These are phyloP conservation scores for Sarocladium brachiariae DNA, from an alignment of 2,329 filamentous ascomycete species.

Conservation along the genomic window DNA sequence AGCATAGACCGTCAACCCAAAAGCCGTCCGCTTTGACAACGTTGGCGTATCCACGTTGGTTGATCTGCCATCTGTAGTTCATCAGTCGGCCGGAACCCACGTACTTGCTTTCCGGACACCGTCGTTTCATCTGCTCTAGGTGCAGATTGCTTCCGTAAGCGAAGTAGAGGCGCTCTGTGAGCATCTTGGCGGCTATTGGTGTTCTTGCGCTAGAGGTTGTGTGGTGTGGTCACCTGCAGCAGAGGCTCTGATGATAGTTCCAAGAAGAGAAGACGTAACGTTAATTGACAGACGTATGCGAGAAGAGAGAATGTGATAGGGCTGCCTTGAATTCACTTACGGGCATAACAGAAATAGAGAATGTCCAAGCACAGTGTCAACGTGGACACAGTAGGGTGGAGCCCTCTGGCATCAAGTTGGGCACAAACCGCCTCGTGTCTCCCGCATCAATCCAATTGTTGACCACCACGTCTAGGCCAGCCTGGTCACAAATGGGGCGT, in stretches of 20 bases:
- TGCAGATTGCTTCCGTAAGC: conserved; percentile 41
- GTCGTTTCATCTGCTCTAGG: conserved; percentile 35
- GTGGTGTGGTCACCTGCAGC: conserved; percentile 4
- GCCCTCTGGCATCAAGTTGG: conserved; percentile 13
- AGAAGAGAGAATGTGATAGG: neutral
- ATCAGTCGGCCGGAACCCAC: conserved; percentile 32
- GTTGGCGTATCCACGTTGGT: conserved; percentile 40
- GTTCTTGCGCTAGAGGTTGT: neutral
- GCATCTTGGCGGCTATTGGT: conserved; percentile 6
- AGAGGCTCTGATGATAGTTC: neutral
- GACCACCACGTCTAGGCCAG: conserved; percentile 17
- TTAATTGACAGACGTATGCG: neutral
- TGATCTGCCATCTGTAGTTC: conserved; percentile 38
- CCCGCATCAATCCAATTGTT: conserved; percentile 15
- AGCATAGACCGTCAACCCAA: conserved; percentile 35
- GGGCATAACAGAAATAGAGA: too few species aligned
- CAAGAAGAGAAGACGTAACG: neutral
- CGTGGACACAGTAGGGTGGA: conserved; percentile 11
- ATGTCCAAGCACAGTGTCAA: neutral
- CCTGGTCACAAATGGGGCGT: conserved; percentile 1
- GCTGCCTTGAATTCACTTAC: neutral
- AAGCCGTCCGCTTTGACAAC: conserved; percentile 26
- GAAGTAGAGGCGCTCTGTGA: conserved; percentile 32
- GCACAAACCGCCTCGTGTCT: conserved; percentile 16
- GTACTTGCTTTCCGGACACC: conserved; percentile 34